A percentile compares a stretch with the other conserved stretches of the same genome.
Conservation (phyloP, 345 rosid genomes). For the Moricandia moricandioides region DNA sequence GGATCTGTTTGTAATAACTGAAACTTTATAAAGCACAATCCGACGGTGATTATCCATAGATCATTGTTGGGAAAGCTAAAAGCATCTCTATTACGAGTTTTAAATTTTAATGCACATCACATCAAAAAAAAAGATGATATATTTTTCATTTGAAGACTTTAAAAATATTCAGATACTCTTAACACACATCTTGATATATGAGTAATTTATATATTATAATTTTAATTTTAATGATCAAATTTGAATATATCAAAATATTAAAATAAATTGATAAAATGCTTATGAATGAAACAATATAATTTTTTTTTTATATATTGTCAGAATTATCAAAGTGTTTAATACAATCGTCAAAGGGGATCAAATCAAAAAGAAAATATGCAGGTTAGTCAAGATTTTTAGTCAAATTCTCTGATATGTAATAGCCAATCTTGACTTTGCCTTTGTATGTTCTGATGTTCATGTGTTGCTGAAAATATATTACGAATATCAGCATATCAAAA, state of each 20-base stretch:
- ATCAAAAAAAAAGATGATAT: too few relatives aligned
- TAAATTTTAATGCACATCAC: too few relatives aligned
- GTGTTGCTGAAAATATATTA: not conserved
- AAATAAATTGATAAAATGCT: not conserved
- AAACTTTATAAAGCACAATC: not conserved
- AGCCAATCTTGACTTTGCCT: constrained; percentile 33
- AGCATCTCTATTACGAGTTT: not conserved
- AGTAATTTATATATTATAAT: not conserved
- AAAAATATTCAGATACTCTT: too few relatives aligned
- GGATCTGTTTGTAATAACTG: not conserved
- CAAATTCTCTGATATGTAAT: constrained; percentile 21
- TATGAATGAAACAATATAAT: not conserved
- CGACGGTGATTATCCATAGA: not conserved
- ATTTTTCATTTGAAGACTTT: too few relatives aligned
- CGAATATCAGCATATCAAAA: not conserved
- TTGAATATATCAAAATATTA: not conserved
- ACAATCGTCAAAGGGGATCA: not conserved
- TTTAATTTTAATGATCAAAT: not conserved
- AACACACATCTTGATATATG: not conserved
- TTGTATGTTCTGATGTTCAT: not conserved
- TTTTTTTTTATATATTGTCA: not conserved
- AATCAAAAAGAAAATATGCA: not conserved
- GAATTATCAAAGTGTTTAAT: not conserved
- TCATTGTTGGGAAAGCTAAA: not conserved
- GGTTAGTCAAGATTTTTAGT: constrained; percentile 26